Base-by-base conservation (phyloP, 768 basidiomycete species). In the Pisolithus microcarpus region DNA sequence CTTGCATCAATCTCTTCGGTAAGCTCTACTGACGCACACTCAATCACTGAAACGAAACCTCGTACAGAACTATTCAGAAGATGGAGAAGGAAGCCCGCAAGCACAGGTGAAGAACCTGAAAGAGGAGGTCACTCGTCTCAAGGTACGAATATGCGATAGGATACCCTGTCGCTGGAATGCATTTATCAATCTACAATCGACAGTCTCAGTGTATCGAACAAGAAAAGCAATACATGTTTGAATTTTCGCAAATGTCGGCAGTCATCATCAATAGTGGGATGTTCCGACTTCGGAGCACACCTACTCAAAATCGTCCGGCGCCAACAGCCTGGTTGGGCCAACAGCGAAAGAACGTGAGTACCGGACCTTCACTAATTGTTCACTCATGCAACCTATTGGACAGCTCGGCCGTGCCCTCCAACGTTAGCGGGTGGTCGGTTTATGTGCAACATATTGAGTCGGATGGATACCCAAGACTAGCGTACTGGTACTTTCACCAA, bases 211-310 rank as follows among this genome's bases (percentile, higher is more conserved):
- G 75, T 56, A 60, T 67, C 43, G 84, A 90, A 26, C 75, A 79
- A 34, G 75, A 73, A 52, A 72, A 65, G 49, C 76, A 81, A 37
- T 90, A 91, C 63, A 75, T 77, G 44, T 72, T 76, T 46, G 92
- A 97, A 63, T 87, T 91, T 57, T 79, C 84, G 56, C 75, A 91
- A 51, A 87, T 96, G 83, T 70, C 91, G 19, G 78, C 84, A 50
- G 80, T 81, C 5, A 74, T 91, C 53, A 89, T 91, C 63, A 74
- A 73, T 38, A 69, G 80, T 39, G 87, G 89, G 10, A 82, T 87
- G 76, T 73, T 75, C 47, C 78, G 72, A 18, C 70, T 78, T 38
- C 77, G 86, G 51, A 75, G 77, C 38, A 85, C 87, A 58, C 68
- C 90, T 9, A 72, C 75, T 21, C 71, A 68, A 56, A 62, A 58